Evolutionary conservation across 2,329 filamentous ascomycete species (phyloP).

Genomic region (Cucurbitaria berberidis): DNA sequence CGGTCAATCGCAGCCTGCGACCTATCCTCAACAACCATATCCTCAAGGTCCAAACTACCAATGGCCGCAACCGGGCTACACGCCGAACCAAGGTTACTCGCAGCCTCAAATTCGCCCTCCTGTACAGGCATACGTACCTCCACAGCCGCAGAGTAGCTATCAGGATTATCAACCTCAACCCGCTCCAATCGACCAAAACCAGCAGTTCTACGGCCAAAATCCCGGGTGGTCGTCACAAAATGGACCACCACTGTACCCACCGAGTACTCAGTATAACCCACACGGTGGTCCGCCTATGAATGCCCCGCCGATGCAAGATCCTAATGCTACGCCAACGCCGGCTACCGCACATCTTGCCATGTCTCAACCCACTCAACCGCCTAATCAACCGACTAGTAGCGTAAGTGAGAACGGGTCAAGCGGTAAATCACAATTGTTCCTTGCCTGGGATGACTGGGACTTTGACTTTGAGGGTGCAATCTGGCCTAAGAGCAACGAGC

Average conservation of each 20-base stretch:
- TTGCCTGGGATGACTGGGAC: slow-evolving; percentile 51
- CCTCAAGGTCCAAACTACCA: slow-evolving; percentile 30
- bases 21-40: slow-evolving; percentile 27
- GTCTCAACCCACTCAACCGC: slow-evolving; percentile 15
- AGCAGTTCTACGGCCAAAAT: slow-evolving; percentile 32
- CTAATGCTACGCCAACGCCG: slow-evolving; percentile 38
- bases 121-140: slow-evolving; percentile 29
- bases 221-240: slow-evolving; percentile 29
- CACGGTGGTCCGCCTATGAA: slow-evolving; percentile 17
- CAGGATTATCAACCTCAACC: slow-evolving; percentile 27
- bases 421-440: slow-evolving; percentile 40
- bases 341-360: slow-evolving; percentile 27
- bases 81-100: slow-evolving; percentile 27
- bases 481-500: slow-evolving; percentile 53
- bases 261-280: slow-evolving; percentile 21
- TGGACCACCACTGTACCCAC: slow-evolving; percentile 22
- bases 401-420: slow-evolving; percentile 21
- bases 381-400: slow-evolving; percentile 20
- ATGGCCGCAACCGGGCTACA: slow-evolving; percentile 35
- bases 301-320: slow-evolving; percentile 21
- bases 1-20: slow-evolving; percentile 26
- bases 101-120: slow-evolving; percentile 30
- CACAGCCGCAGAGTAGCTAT: slow-evolving; percentile 24
- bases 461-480: slow-evolving; percentile 54
- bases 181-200: slow-evolving; percentile 26